Conservation (phyloP, 179 eudicot genomes). For the Drosera spatulata region DNA sequence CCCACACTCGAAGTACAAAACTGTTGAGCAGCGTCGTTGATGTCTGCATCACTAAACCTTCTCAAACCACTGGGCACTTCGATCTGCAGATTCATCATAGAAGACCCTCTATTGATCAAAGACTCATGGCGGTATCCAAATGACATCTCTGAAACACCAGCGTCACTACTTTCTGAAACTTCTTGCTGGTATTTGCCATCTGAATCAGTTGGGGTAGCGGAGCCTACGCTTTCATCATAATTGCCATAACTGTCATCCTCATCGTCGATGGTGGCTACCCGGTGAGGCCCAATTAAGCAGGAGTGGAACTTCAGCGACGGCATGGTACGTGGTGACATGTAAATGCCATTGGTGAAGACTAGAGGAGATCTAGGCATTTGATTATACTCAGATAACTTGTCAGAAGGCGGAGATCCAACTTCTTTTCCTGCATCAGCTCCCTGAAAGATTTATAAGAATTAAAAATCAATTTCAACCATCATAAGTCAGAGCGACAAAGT, state of each 20-base stretch:
- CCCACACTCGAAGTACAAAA: constrained; percentile 18
- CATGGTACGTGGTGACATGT: constrained; percentile 35
- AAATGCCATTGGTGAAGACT: constrained; percentile 17
- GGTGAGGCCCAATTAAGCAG: constrained; percentile 42
- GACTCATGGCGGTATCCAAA: constrained; percentile 15
- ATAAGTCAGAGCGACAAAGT: too few species aligned
- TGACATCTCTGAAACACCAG: constrained; percentile 9
- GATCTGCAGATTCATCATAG: constrained; percentile 36
- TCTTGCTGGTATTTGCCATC: constrained; percentile 36
- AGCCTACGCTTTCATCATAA: constrained; percentile 58
- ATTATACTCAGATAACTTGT: constrained; percentile 24
- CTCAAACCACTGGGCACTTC: constrained; percentile 36
- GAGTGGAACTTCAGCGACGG: constrained; percentile 72
- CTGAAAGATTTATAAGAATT: constrained; percentile 19
- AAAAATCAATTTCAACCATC: too few species aligned
- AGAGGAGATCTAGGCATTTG: constrained; percentile 42
- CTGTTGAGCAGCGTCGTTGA: constrained; percentile 1
- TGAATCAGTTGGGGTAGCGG: constrained; percentile 33
- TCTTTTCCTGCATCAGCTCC: constrained; percentile 33
- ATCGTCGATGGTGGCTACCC: constrained; percentile 23
- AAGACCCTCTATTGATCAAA: constrained; percentile 46
- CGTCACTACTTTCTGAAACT: constrained; percentile 13
- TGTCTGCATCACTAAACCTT: constrained; percentile 19
- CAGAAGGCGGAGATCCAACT: constrained; percentile 39
- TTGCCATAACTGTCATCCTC: constrained; percentile 21